Base-by-base conservation (phyloP, 1,139 yeast genomes). In the Saccharomyces pastorianus region DNA sequence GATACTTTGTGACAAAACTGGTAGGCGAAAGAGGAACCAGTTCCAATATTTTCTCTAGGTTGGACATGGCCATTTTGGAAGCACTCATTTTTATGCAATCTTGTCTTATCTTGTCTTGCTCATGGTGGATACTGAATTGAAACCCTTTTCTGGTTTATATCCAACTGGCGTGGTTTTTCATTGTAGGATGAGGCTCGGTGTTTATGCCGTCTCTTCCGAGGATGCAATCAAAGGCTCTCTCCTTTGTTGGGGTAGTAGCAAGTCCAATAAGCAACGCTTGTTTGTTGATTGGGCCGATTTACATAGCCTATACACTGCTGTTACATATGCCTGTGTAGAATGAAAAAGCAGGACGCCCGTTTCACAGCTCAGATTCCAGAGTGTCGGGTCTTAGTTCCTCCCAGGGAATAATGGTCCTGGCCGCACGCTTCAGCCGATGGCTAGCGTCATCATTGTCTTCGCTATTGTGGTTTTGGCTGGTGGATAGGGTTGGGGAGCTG, bases 331-430 rank as follows among this genome's bases (percentile, higher is more conserved):
- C 14, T 52, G 49, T 23, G 50, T 14, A 49, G 38, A 14, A 8
- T 13, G 47, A 20, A n/a, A n/a, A 8, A 29, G 50, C 27, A 28
- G 44, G 25, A 47, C 20, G 4, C 13, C 14, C n/a, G 14, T 42
- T 9, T 48, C 25, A 31, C 29, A 31, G 25, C 25, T 34, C 32
- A n/a, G 28, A 48, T 14, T 26, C 32, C 34, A 41, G 41, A 13
- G 32, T 17, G 26, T 47, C 49, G 25, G 34, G 46, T 6, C 41
- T 56, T 31, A 62, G 56, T 50, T 64, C 68, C 26, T 64, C 66
- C 68, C 68, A 64, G 7, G 68, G 66, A 20, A 64, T 64, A 26
- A 64, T 59, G 20, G 65, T 61, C 55, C 65, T 56, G 32, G 54
- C 53, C 26, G 41, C 27, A 53, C 53, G 44, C 44, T 38, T 38